These are phyloP conservation scores for Apiospora pterosperma DNA, from an alignment of 2,329 filamentous ascomycete species.

Conservation along the genomic window DNA sequence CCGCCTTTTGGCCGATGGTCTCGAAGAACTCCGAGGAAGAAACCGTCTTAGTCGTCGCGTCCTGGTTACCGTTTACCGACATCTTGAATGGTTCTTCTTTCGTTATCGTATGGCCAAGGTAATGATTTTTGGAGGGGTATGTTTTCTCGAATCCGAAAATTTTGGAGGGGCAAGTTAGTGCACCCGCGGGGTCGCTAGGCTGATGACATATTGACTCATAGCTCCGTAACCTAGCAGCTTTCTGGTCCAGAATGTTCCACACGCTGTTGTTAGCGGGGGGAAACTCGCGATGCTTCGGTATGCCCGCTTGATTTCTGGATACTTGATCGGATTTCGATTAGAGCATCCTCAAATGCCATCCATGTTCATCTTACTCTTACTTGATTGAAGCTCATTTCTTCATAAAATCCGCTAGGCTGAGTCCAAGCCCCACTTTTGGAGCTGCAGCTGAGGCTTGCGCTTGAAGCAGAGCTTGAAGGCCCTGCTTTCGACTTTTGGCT, in stretches of 20 bases:
- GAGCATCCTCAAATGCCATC: background rate
- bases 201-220: too few relatives aligned
- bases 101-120: background rate
- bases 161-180: constrained; percentile 11
- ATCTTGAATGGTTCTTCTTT: constrained; percentile 28
- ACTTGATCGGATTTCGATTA: background rate
- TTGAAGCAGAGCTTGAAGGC: constrained; percentile 61
- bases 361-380: background rate
- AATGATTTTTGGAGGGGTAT: background rate
- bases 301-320: constrained; percentile 6
- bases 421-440: constrained; percentile 32
- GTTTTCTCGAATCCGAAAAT: constrained; percentile 7
- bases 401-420: constrained; percentile 57
- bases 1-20: constrained; percentile 59
- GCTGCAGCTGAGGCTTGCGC: constrained; percentile 41
- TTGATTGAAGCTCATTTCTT: constrained; percentile 26
- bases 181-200: constrained; percentile 9
- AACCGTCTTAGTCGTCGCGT: constrained; percentile 29
- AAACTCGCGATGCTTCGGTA: background rate
- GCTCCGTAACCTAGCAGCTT: constrained; percentile 2
- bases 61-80: constrained; percentile 34
- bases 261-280: background rate
- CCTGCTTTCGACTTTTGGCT: constrained; percentile 62
- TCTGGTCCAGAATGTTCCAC: background rate
- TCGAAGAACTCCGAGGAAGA: constrained; percentile 53